Percentiles rank a stretch among this genome's conserved stretches.
These are phyloP conservation scores for Nothomitra cinnamomea DNA, from an alignment of 2,329 filamentous ascomycete species.

Conservation along the genomic window DNA sequence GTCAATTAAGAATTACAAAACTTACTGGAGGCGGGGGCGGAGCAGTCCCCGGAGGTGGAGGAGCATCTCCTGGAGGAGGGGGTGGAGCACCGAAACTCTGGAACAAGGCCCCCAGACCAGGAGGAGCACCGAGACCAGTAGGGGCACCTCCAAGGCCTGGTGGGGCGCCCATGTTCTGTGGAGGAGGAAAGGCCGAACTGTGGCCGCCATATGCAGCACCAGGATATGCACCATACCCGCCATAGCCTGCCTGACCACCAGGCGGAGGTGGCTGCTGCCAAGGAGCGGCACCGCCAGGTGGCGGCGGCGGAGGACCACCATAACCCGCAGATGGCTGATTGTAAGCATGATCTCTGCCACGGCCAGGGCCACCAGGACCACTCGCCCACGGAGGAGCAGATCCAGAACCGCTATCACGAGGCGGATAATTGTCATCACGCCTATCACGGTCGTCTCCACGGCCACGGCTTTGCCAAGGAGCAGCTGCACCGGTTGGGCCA, in stretches of 20 bases:
- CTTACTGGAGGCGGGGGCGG: constrained; percentile 20
- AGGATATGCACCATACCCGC: constrained; percentile 31
- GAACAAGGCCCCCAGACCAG: constrained; percentile 41
- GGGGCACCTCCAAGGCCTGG: constrained; percentile 24
- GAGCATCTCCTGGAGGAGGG: constrained; percentile 43
- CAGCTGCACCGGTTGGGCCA: constrained; percentile 65
- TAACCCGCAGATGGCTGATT: constrained; percentile 25
- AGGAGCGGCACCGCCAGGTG: constrained; percentile 25
- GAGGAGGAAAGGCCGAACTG: constrained; percentile 31
- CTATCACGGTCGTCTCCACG: constrained; percentile 34
- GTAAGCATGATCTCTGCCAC: constrained; percentile 22
- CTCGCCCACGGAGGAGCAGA: constrained; percentile 19
- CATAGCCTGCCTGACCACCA: constrained; percentile 34
- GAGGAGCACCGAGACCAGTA: constrained; percentile 22
- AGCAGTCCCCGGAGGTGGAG: constrained; percentile 23
- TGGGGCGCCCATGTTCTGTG: constrained; percentile 21
- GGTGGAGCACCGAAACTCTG: constrained; percentile 48
- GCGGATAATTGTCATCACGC: constrained; percentile 27
- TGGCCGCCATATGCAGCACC: constrained; percentile 26
- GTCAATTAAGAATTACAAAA: constrained; percentile 3
- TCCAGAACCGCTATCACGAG: constrained; percentile 21
- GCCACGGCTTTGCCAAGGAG: constrained; percentile 51
- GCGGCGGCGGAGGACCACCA: constrained; percentile 26
- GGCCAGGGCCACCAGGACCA: constrained; percentile 20
- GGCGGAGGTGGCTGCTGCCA: constrained; percentile 41